These are phyloP conservation scores for Myxozyma vanderwaltii DNA, from an alignment of 805 yeast species.

Conservation along the genomic window DNA sequence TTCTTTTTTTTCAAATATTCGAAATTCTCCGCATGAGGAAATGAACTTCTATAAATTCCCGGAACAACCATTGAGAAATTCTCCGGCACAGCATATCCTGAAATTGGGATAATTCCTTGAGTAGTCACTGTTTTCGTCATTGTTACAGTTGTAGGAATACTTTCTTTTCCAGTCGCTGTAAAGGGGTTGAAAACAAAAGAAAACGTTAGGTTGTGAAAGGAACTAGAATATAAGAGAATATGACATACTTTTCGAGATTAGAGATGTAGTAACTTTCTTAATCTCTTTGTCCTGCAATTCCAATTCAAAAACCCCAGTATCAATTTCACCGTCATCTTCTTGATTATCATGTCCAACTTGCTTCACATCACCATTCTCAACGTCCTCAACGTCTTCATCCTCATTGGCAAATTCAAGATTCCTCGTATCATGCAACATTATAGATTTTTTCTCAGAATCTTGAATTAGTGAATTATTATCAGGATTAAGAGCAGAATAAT, in stretches of 20 bases:
- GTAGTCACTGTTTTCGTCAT: background rate
- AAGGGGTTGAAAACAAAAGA: no score
- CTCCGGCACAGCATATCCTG: constrained; percentile 58
- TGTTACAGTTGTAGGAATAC: background rate
- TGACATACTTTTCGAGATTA: no score
- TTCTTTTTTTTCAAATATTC: constrained; percentile 61
- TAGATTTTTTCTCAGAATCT: background rate
- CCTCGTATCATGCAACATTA: background rate
- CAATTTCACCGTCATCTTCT: background rate
- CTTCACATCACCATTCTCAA: background rate
- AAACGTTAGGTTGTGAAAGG: no score
- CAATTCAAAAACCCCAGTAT: constrained; percentile 2
- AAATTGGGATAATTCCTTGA: background rate
- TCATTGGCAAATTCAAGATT: background rate
- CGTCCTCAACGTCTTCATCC: constrained; percentile 1
- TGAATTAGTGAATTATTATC: no score
- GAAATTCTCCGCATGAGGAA: constrained; percentile 85
- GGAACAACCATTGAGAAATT: constrained; percentile 85
- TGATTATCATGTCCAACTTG: background rate
- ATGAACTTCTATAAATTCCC: constrained; percentile 80
- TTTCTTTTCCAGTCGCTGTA: background rate
- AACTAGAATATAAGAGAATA: no score
- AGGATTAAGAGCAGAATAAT: no score
- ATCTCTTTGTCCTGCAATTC: constrained; percentile 6
- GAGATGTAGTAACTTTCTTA: no score